These are phyloP conservation scores for Nicotiana otophora DNA, from an alignment of 257 asterid genomes.

Conservation along the genomic window DNA sequence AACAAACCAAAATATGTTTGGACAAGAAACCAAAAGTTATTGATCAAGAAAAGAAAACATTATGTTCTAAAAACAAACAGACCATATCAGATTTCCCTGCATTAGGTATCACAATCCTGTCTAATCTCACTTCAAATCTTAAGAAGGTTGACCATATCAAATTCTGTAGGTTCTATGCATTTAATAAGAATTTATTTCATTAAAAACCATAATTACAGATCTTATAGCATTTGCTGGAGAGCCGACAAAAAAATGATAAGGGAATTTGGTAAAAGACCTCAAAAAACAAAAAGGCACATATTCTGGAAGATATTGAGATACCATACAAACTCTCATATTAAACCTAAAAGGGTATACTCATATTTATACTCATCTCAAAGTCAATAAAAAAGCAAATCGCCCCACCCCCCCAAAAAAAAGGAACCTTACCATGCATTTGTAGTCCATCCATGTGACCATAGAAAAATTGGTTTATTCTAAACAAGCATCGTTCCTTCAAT, in stretches of 20 bases:
- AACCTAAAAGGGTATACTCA: neutral
- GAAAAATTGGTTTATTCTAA: constrained; percentile 91
- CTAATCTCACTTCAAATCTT: too few species aligned
- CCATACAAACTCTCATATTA: neutral
- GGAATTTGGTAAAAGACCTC: neutral
- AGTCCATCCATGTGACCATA: constrained; percentile 85
- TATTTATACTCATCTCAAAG: neutral
- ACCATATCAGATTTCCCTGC: too few species aligned
- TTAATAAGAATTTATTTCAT: neutral
- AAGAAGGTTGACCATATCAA: too few species aligned
- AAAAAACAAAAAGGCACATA: neutral
- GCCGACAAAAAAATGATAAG: neutral
- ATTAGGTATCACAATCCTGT: too few species aligned
- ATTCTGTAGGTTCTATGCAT: neutral
- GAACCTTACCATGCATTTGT: constrained; percentile 73
- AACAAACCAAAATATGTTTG: too few species aligned
- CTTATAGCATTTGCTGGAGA: neutral
- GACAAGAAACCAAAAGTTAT: too few species aligned
- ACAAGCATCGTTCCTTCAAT: constrained; percentile 86
- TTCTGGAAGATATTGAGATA: neutral
- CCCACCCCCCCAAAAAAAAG: neutral
- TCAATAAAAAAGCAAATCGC: too few species aligned
- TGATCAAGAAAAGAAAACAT: too few species aligned
- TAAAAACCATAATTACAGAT: neutral
- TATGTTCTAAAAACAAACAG: too few species aligned